phyloP scores from a whole-genome alignment of 164 flowering plant genomes.

The Magnolia changhungtana region DNA sequence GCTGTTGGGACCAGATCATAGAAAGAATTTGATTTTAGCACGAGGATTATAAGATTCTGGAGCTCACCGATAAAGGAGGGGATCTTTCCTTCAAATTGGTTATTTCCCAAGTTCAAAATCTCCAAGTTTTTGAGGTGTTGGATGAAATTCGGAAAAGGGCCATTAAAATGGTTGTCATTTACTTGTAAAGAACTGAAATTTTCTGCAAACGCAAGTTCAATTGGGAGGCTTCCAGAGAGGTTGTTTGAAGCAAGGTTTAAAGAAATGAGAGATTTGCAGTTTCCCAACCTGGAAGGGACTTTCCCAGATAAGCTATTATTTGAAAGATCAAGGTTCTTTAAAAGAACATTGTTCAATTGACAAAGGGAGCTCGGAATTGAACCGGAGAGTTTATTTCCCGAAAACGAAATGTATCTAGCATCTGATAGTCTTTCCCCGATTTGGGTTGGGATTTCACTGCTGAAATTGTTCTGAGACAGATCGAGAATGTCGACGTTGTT shows the following conservation, averaged over 20 bases:
- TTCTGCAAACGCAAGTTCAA: slow-evolving; percentile 3
- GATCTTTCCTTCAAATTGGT: too few species aligned
- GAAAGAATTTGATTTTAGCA: too few species aligned
- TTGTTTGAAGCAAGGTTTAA: slow-evolving; percentile 14
- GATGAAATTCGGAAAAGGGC: too few species aligned
- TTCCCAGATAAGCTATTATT: background rate
- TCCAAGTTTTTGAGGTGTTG: background rate
- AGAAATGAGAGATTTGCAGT: slow-evolving; percentile 14
- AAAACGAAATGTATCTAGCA: slow-evolving; percentile 4
- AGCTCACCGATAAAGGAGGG: too few species aligned
- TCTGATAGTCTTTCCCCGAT: background rate
- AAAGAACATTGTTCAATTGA: slow-evolving; percentile 1
- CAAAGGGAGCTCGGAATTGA: slow-evolving; percentile 10
- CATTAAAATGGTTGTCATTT: too few species aligned
- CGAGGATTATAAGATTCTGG: too few species aligned
- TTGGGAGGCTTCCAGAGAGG: slow-evolving; percentile 11
- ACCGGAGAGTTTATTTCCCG: slow-evolving; percentile 1
- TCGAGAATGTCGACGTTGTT: background rate
- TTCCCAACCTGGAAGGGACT: slow-evolving; percentile 9
- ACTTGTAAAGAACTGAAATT: too few species aligned
- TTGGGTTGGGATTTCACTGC: background rate
- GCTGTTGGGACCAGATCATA: too few species aligned
- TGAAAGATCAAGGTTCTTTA: slow-evolving; percentile 17
- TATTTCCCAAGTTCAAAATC: slow-evolving; percentile 10
- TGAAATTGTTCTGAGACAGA: background rate